These are phyloP conservation scores for Phytopythium ostracodes DNA, from an alignment of 352 stramenopile genomes.

Conservation along the genomic window DNA sequence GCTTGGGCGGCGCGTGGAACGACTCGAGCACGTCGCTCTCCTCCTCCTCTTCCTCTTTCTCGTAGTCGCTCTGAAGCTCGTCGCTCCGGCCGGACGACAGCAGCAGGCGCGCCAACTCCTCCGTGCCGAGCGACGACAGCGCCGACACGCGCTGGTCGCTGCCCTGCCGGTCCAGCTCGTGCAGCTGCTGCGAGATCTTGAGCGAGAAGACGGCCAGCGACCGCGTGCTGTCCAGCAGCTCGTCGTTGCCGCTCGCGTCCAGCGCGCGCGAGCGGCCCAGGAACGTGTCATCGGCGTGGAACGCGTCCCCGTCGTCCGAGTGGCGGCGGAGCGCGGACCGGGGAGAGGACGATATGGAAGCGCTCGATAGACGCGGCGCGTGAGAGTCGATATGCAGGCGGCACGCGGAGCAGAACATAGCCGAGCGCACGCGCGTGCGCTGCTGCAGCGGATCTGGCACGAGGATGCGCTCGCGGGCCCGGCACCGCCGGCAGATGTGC, in stretches of 20 bases:
- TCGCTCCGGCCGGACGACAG: background rate
- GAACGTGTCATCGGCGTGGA: background rate
- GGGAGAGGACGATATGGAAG: no score
- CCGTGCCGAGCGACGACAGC: slow-evolving; percentile 13
- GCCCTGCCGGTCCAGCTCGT: slow-evolving; percentile 6
- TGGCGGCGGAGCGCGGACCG: background rate
- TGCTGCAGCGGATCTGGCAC: background rate
- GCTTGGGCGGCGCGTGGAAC: slow-evolving; percentile 9
- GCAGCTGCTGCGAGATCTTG: slow-evolving; percentile 16
- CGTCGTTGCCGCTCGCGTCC: background rate
- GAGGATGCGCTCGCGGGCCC: background rate
- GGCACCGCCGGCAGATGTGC: slow-evolving; percentile 8
- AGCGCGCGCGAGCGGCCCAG: background rate
- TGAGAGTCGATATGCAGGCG: background rate
- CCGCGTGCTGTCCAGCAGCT: slow-evolving; percentile 12
- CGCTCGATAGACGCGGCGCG: no score
- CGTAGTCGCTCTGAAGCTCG: background rate
- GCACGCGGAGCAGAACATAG: background rate
- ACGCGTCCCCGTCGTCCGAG: background rate
- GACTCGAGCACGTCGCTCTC: slow-evolving; percentile 14
- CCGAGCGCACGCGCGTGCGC: background rate
- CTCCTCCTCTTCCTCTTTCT: slow-evolving; percentile 1
- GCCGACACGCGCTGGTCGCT: slow-evolving; percentile 1
- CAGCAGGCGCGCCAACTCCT: slow-evolving; percentile 5
- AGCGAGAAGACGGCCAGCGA: slow-evolving; percentile 20